Evolutionary conservation across 805 yeast genomes (phyloP), one percentile per base, ranked within the genome.

Genomic region (Lipomyces orientalis): DNA sequence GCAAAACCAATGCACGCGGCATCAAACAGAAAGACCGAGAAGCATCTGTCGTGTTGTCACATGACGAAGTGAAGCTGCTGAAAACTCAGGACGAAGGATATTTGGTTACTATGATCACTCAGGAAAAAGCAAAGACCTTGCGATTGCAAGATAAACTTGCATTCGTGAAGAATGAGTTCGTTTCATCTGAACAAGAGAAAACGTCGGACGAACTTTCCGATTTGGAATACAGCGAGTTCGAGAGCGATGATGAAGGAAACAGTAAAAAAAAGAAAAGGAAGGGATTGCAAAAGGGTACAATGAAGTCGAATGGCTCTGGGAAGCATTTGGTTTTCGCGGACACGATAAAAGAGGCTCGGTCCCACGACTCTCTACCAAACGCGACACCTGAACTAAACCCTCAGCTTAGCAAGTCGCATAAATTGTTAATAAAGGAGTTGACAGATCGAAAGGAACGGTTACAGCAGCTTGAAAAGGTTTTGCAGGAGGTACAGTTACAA

Each of bases 81-180:
- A 94, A 94, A 79, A 88, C 97, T 0, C 99, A 95, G 79, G 99
- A 95, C 79, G 84, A 89, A 31, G 91, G 90, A 66, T 95, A 95
- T 77, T 84, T 95, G 63, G 86, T 91, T 69, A 90, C 96, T 7
- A 79, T 91, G 78, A 83, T 93, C 73, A 85, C 86, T 68, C 85
- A 87, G 69, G 97, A 94, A 77, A 71, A 83, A 68, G 83, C 82
- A 49, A 87, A 90, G 76, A 85, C 92, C 39, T 87, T 85, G 58
- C 88, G 85, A 75, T 82, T 86, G 64, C 80, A 84, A 74, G 67
- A 74, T 2, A 73, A 73, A 22, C 64, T 79, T 31, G 67, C 76
- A 46, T 72, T 79, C 58, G 12, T 51, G 25, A 43, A 63, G 12
- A 8, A 60, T 7, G 33, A 34, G 43, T 33, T 16, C 34, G 57